A percentile compares a stretch with the other conserved stretches of the same genome.
These are phyloP conservation scores for Leccinellum rugosiceps DNA, from an alignment of 768 basidiomycete species.

Conservation along the genomic window DNA sequence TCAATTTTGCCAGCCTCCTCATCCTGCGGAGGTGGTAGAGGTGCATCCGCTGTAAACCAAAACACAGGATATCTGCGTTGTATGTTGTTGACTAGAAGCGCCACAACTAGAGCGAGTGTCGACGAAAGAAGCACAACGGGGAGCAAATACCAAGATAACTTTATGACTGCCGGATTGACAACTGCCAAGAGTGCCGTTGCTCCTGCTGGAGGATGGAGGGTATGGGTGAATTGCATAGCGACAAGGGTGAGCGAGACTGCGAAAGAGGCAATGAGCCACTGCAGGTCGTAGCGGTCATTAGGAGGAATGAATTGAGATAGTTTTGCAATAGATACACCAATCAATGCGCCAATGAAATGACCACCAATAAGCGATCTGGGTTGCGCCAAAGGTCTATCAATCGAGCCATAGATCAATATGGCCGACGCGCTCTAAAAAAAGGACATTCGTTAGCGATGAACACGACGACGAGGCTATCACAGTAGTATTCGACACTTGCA, in stretches of 20 bases:
- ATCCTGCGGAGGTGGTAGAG: background rate
- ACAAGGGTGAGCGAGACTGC: slow-evolving; percentile 43
- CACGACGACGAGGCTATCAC: background rate
- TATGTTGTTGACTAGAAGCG: slow-evolving; percentile 49
- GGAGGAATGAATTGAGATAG: slow-evolving; percentile 46
- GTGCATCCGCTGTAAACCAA: slow-evolving; percentile 35
- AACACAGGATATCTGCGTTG: slow-evolving; percentile 45
- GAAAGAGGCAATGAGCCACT: slow-evolving; percentile 39
- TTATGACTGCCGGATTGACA: slow-evolving; percentile 38
- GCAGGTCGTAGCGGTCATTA: slow-evolving; percentile 40
- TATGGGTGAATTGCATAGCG: slow-evolving; percentile 51
- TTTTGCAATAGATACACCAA: slow-evolving; percentile 50
- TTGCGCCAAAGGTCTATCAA: slow-evolving; percentile 53
- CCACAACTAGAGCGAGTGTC: slow-evolving; percentile 41
- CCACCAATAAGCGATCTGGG: slow-evolving; percentile 51
- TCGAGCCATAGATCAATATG: slow-evolving; percentile 50
- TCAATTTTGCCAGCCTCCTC: background rate
- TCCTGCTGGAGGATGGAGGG: slow-evolving; percentile 56
- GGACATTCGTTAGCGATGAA: background rate
- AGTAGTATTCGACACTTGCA: slow-evolving; percentile 13
- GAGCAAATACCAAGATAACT: slow-evolving; percentile 51
- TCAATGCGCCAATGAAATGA: slow-evolving; percentile 38
- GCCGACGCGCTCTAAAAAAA: slow-evolving; percentile 50
- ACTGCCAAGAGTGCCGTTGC: slow-evolving; percentile 54
- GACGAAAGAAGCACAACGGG: slow-evolving; percentile 51